phyloP scores from a whole-genome alignment of 1,139 yeast species.

The Geotrichum carabidarum region DNA sequence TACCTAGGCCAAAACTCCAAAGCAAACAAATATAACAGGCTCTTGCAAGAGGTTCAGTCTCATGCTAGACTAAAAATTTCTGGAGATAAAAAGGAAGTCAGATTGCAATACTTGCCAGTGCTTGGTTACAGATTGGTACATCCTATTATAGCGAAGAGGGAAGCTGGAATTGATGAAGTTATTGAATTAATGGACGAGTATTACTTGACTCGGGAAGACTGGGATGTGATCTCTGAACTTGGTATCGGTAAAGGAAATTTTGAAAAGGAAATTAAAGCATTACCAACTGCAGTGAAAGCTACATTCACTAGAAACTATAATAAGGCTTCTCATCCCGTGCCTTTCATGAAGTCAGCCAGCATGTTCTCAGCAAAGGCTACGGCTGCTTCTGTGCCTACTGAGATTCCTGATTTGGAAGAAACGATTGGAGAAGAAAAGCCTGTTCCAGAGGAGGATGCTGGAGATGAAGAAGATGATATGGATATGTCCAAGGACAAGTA shows the following conservation, averaged over 20 bases:
- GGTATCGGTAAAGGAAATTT: conserved; percentile 56
- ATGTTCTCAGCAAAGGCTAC: conserved; percentile 42
- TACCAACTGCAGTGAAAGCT: conserved; percentile 71
- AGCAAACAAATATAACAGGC: conserved; percentile 66
- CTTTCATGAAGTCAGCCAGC: conserved; percentile 67
- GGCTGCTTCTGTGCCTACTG: conserved; percentile 29
- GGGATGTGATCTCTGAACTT: conserved; percentile 80
- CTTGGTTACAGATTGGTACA: conserved; percentile 51
- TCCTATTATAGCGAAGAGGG: conserved; percentile 52
- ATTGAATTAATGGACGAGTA: conserved; percentile 74
- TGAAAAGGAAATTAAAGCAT: conserved; percentile 56
- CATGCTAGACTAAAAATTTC: conserved; percentile 78
- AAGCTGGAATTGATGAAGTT: conserved; percentile 60
- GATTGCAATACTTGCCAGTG: conserved; percentile 72
- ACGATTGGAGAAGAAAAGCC: conserved; percentile 56
- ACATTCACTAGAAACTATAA: conserved; percentile 86
- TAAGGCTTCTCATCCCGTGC: conserved; percentile 69
- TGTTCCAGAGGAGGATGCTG: conserved; percentile 44
- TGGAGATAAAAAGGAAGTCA: conserved; percentile 67
- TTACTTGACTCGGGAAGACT: conserved; percentile 82
- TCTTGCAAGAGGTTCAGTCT: conserved; percentile 82
- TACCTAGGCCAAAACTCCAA: conserved; percentile 94
- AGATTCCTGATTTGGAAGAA: conserved; percentile 57
- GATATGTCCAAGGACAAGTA: conserved; percentile 53
- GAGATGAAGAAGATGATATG: conserved; percentile 35